Evolutionary conservation across 2,329 filamentous ascomycete genomes (phyloP).

Genomic region (Elsinoe arachidis): DNA sequence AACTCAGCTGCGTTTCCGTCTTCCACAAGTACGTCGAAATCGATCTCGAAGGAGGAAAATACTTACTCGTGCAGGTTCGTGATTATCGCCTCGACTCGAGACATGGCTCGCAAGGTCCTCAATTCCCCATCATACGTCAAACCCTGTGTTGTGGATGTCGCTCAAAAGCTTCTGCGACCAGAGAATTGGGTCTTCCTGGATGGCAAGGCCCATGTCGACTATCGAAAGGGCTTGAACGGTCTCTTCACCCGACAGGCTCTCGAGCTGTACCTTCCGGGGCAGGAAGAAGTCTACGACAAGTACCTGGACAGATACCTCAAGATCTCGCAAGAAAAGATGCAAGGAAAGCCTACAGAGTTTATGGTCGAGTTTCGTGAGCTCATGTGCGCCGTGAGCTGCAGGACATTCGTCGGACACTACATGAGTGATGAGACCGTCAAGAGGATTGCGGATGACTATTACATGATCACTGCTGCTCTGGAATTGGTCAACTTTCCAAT

Average conservation of each 20-base stretch:
- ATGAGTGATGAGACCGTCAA: slow-evolving; percentile 83
- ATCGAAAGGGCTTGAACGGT: slow-evolving; percentile 90
- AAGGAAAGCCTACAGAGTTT: slow-evolving; percentile 70
- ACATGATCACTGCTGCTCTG: slow-evolving; percentile 86
- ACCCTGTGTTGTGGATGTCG: slow-evolving; percentile 90
- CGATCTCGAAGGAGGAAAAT: not conserved
- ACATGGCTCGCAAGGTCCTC: slow-evolving; percentile 94
- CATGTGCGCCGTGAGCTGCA: slow-evolving; percentile 89
- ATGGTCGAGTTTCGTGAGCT: slow-evolving; percentile 90
- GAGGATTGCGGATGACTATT: slow-evolving; percentile 94
- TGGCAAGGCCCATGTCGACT: slow-evolving; percentile 89
- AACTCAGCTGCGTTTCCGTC: slow-evolving; percentile 92
- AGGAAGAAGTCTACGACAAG: slow-evolving; percentile 81
- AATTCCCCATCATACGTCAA: slow-evolving; percentile 89
- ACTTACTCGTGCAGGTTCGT: slow-evolving; percentile 63
- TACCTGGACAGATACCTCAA: slow-evolving; percentile 76
- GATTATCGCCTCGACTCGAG: slow-evolving; percentile 88
- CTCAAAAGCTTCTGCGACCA: slow-evolving; percentile 82
- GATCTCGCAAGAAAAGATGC: slow-evolving; percentile 54
- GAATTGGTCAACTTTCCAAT: slow-evolving; percentile 98
- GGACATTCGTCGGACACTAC: slow-evolving; percentile 96
- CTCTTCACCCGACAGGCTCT: slow-evolving; percentile 89
- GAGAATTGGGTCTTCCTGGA: slow-evolving; percentile 98
- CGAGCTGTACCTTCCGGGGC: slow-evolving; percentile 77
- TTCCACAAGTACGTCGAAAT: slow-evolving; percentile 75